Percentiles rank a stretch among this genome's conserved stretches.
phyloP scores from a whole-genome alignment of 495 filamentous ascomycete genomes.

The Lindgomyces ingoldianus region DNA sequence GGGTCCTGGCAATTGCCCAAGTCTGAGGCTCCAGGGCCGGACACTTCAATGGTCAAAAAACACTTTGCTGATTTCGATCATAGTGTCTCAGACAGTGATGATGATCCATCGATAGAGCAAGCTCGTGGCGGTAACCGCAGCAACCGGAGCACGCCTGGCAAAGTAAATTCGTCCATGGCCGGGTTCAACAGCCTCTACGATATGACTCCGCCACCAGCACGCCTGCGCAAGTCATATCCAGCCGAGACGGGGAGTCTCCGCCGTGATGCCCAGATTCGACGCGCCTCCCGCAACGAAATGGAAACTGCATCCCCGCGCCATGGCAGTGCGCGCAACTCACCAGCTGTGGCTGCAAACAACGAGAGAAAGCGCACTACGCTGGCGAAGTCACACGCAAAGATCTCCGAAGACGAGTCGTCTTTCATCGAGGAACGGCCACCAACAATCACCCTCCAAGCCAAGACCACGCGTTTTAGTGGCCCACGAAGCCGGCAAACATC shows the following conservation, averaged over 20 bases:
- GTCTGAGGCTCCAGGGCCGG: conserved; percentile 20
- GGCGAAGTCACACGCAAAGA: conserved; percentile 58
- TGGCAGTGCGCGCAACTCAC: conserved; percentile 26
- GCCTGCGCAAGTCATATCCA: conserved; percentile 30
- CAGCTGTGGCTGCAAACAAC: conserved; percentile 2
- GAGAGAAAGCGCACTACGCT: conserved; percentile 44
- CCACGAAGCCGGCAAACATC: conserved; percentile 51
- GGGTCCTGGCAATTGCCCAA: conserved; percentile 25
- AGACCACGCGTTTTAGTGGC: conserved; percentile 59
- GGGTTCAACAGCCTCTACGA: conserved; percentile 44
- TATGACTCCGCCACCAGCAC: conserved; percentile 40
- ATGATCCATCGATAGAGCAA: conserved; percentile 43
- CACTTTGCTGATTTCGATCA: conserved; percentile 39
- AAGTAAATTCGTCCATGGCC: conserved; percentile 26
- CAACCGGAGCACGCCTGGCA: conserved; percentile 36
- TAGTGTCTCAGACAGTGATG: conserved; percentile 31
- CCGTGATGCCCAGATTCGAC: conserved; percentile 38
- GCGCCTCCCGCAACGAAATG: conserved; percentile 33
- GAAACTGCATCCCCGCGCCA: conserved; percentile 21
- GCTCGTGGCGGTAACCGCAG: conserved; percentile 39
- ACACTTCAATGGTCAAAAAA: conserved; percentile 38
- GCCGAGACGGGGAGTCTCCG: conserved; percentile 35
- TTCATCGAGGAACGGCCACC: conserved; percentile 56
- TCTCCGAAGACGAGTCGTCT: conserved; percentile 59
- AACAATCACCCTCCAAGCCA: conserved; percentile 50